Base-by-base conservation (phyloP, 495 filamentous ascomycete species). In the Xylaria acuta region DNA sequence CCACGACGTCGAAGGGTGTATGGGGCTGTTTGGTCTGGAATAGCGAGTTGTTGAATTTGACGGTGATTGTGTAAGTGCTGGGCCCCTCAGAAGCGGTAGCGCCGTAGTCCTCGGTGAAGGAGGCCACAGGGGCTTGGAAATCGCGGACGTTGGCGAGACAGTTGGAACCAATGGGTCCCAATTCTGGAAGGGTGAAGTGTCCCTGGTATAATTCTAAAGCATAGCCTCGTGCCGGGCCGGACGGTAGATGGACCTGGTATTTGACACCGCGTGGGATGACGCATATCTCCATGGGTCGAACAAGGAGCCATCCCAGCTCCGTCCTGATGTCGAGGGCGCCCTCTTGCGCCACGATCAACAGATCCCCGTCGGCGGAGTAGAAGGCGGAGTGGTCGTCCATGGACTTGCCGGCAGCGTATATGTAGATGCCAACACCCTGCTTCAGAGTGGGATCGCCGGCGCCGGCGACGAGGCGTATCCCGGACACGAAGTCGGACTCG, bases 361-460 rank as follows among this genome's bases (percentile, higher is more conserved):
- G 90, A 80, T 97, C 94, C 0, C 94, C 94, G 76, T 97, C 94
- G 0, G 93, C 91, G n/a, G 91, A 94, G 81, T 95, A 97, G 79
- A 95, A 97, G 0, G 93, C 94, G 60, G 89, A 85, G n/a, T 77
- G 78, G n/a, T 80, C 78, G 53, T 85, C 86, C 94, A 97, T 97
- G 70, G 92, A 90, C 75, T 89, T 92, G 27, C 92, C 93, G 0
- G 91, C 93, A 0, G 93, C 91, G 76, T 92, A 97, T 56, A 96
- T 87, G 75, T 93, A 89, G 51, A 97, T 94, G 27, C 92, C 94
- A 27, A 97, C 75, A 0, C 94, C 94, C 25, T 88, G 84, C 79
- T 97, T 97, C 79, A 93, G 82, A 0, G 92, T 92, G 3, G 93
- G 91, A 73, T 96, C 92, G 40, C 95, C 95, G 0, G 93, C 92